A percentile compares a stretch with the other conserved stretches of the same genome.
Evolutionary conservation across 2,329 filamentous ascomycete species (phyloP).

Genomic region (Coniella vitis): DNA sequence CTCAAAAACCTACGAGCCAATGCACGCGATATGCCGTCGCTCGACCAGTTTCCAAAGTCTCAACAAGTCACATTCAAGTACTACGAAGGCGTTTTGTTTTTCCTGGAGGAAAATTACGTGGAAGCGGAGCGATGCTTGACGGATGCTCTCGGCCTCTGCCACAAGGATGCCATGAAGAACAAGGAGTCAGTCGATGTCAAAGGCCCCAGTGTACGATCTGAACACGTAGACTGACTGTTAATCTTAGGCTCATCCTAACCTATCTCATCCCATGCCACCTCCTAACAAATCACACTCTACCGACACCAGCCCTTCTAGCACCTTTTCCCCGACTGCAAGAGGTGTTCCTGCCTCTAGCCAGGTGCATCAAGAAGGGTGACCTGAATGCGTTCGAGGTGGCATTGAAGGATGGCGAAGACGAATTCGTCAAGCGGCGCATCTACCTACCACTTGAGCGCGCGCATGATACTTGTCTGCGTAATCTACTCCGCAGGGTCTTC

Average conservation of each 20-base stretch:
- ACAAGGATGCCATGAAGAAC: constrained; percentile 65
- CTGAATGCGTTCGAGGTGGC: constrained; percentile 78
- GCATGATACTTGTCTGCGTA: constrained; percentile 85
- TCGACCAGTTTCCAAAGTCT: constrained; percentile 76
- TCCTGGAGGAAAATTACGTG: constrained; percentile 87
- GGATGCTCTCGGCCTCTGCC: constrained; percentile 76
- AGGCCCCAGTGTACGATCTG: neutral
- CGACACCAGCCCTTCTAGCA: constrained; percentile 61
- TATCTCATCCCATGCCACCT: constrained; percentile 93
- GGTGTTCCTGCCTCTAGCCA: constrained; percentile 71
- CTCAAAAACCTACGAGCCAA: constrained; percentile 76
- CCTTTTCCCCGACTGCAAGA: constrained; percentile 69
- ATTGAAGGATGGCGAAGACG: constrained; percentile 74
- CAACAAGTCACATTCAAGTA: constrained; percentile 96
- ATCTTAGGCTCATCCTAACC: constrained; percentile 71
- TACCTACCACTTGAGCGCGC: constrained; percentile 91
- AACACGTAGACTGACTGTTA: constrained; percentile 19
- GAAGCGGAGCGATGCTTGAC: constrained; percentile 76
- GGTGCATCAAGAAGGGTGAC: constrained; percentile 76
- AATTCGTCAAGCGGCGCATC: constrained; percentile 87
- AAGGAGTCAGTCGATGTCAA: constrained; percentile 57
- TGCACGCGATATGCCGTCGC: constrained; percentile 68
- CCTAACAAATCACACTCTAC: constrained; percentile 79
- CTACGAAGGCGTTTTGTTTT: constrained; percentile 88
- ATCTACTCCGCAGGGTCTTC: constrained; percentile 88